Evolutionary conservation across 306 rosid genomes (phyloP).

Genomic region (Cucurbita moschata): DNA sequence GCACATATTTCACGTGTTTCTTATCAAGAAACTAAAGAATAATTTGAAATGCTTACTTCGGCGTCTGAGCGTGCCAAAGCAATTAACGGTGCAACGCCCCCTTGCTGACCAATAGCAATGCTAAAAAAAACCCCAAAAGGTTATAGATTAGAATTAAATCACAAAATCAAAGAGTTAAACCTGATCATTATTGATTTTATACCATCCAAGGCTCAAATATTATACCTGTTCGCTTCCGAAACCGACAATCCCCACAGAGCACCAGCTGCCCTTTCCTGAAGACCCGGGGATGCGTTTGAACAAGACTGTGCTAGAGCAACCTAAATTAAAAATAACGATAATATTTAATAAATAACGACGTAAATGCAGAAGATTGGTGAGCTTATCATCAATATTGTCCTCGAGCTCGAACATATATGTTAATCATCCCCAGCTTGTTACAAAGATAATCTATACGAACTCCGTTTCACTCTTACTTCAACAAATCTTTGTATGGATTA

Average conservation of each 20-base stretch:
- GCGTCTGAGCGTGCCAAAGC: slow-evolving; percentile 86
- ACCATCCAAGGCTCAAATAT: not conserved
- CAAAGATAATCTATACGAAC: too few species aligned
- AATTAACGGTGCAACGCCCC: slow-evolving; percentile 96
- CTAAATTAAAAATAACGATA: slow-evolving; percentile 15
- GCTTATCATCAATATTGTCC: not conserved
- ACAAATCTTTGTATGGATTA: too few species aligned
- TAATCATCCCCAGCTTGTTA: too few species aligned
- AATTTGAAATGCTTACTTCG: slow-evolving; percentile 49
- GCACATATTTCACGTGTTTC: not conserved
- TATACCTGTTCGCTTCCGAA: slow-evolving; percentile 93
- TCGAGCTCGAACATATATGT: too few species aligned
- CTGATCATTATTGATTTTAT: not conserved
- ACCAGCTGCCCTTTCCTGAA: slow-evolving; percentile 99
- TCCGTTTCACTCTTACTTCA: too few species aligned
- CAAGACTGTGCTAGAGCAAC: slow-evolving; percentile 97
- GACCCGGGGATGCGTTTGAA: slow-evolving; percentile 94
- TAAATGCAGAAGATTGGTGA: not conserved
- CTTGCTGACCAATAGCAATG: slow-evolving; percentile 97
- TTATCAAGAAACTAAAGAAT: not conserved
- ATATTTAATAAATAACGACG: not conserved
- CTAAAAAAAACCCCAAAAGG: slow-evolving; percentile 22
- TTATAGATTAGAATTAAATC: not conserved
- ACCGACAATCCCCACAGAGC: slow-evolving; percentile 99
- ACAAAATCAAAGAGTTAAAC: not conserved